Conservation (phyloP, 2,329 filamentous ascomycete genomes). For the Calonectria honghensis region DNA sequence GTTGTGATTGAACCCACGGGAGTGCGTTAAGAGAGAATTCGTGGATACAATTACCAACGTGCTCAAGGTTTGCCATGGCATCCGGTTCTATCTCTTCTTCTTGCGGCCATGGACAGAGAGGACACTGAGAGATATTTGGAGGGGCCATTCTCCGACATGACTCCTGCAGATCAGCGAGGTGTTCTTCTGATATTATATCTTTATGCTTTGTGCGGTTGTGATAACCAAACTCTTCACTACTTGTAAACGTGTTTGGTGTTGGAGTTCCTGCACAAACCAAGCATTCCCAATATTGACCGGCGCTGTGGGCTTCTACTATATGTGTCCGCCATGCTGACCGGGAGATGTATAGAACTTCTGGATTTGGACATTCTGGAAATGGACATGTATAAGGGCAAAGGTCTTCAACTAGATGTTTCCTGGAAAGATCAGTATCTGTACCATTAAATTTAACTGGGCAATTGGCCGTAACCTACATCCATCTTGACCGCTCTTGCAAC, state of each 20-base stretch:
- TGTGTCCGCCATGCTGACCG: conserved; percentile 21
- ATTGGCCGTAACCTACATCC: conserved; percentile 10
- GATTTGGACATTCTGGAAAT: conserved; percentile 16
- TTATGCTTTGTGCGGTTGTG: conserved; percentile 25
- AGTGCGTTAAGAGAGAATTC: conserved; percentile 32
- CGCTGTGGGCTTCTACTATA: conserved; percentile 8
- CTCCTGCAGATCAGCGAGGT: conserved; percentile 1
- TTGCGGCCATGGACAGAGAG: conserved; percentile 27
- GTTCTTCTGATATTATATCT: conserved; percentile 27
- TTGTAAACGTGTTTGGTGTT: conserved; percentile 7
- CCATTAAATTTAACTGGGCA: neutral
- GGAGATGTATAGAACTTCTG: conserved; percentile 18
- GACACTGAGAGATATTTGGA: conserved; percentile 30
- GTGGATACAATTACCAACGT: conserved; percentile 35
- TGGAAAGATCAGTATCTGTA: neutral
- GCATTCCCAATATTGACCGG: conserved; percentile 31
- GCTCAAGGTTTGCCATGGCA: conserved; percentile 30
- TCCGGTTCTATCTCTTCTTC: conserved; percentile 28
- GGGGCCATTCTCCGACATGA: conserved; percentile 19
- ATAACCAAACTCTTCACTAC: neutral
- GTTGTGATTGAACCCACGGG: neutral
- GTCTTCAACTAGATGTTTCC: conserved; percentile 31
- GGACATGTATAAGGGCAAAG: conserved; percentile 33
- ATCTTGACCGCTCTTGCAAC: conserved; percentile 30
- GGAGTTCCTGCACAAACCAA: conserved; percentile 22